phyloP scores from a whole-genome alignment of 1,284 basidiomycete species.

The Irpex sp. region DNA sequence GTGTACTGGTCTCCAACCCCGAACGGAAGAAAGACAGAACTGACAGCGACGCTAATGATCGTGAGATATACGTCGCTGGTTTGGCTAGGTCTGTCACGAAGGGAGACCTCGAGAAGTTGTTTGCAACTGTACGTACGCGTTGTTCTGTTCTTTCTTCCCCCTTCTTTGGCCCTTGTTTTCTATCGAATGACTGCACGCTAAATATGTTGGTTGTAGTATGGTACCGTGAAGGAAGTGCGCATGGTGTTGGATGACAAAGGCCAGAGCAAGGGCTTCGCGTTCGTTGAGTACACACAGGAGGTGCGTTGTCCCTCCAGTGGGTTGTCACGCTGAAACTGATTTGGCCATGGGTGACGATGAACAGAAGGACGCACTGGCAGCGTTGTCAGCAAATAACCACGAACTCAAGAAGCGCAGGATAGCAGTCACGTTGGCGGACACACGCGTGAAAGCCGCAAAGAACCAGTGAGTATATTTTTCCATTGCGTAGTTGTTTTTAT shows the following conservation, averaged over 20 bases:
- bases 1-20: constrained; percentile 89
- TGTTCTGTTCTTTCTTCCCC: not conserved
- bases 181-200: too few relatives aligned
- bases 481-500: not conserved
- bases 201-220: constrained; percentile 52
- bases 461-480: constrained; percentile 38
- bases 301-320: constrained; percentile 36
- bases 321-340: too few relatives aligned
- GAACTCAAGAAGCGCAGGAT: constrained; percentile 84
- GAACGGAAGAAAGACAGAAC: constrained; percentile 83
- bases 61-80: constrained; percentile 84
- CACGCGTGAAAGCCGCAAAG: constrained; percentile 52
- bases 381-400: constrained; percentile 78
- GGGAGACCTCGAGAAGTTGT: constrained; percentile 72
- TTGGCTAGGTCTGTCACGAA: constrained; percentile 74
- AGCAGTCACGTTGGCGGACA: constrained; percentile 79
- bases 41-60: constrained; percentile 79
- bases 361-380: constrained; percentile 69
- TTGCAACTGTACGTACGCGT: constrained; percentile 55
- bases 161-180: too few relatives aligned
- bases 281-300: constrained; percentile 86
- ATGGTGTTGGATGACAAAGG: constrained; percentile 73
- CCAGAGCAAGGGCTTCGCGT: constrained; percentile 83
- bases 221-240: constrained; percentile 76
- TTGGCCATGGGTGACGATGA: not conserved